Conservation (phyloP, 345 rosid species). For the Eucalyptus cloeziana region DNA sequence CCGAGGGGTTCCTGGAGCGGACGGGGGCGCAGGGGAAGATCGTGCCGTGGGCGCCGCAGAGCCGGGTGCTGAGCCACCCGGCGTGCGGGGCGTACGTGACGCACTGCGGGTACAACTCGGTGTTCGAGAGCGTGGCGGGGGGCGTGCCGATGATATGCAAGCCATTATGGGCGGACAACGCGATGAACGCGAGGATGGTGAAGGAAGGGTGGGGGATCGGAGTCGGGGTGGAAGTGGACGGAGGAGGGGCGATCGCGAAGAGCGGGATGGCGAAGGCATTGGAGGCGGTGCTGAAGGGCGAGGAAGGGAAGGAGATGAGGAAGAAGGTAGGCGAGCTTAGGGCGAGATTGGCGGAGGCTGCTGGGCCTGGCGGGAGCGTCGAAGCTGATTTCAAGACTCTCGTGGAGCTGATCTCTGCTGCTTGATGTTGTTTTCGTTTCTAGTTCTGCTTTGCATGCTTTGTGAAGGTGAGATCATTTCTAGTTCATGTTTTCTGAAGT, state of each 20-base stretch:
- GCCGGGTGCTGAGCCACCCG: slow-evolving; percentile 18
- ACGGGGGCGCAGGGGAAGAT: slow-evolving; percentile 21
- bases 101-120: slow-evolving; percentile 42
- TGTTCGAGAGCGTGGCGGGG: slow-evolving; percentile 28
- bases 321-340: background rate
- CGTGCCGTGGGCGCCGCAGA: slow-evolving; percentile 51
- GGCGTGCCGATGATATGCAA: slow-evolving; percentile 54
- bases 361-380: slow-evolving; percentile 2
- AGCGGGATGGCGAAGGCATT: background rate
- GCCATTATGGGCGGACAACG: slow-evolving; percentile 42
- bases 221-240: background rate
- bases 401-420: background rate
- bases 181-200: background rate
- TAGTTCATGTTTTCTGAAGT: background rate
- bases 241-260: background rate
- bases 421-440: background rate
- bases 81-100: slow-evolving; percentile 28
- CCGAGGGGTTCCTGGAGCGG: slow-evolving; percentile 16
- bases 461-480: background rate
- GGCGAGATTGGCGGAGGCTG: background rate
- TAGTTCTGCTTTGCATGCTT: background rate
- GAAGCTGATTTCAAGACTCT: background rate
- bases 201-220: slow-evolving; percentile 13
- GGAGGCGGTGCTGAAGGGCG: background rate
- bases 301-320: background rate